A percentile compares a stretch with the other conserved stretches of the same genome.
These are phyloP conservation scores for Sordaria brevicollis DNA, from an alignment of 495 filamentous ascomycete species.

Conservation along the genomic window DNA sequence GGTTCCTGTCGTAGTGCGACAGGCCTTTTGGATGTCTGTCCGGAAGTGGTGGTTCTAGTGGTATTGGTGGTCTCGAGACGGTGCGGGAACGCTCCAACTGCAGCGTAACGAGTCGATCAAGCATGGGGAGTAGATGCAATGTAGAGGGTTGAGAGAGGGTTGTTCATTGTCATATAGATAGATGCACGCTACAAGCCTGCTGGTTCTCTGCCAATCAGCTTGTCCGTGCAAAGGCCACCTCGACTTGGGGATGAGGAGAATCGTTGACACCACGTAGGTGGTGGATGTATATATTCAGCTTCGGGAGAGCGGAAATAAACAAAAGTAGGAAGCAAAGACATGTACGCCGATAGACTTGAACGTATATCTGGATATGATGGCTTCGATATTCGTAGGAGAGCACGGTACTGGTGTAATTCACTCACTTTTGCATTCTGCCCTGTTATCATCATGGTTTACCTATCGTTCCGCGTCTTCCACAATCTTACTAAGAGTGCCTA, in stretches of 20 bases:
- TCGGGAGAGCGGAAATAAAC: neutral
- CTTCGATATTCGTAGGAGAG: no score
- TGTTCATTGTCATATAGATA: neutral
- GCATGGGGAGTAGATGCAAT: neutral
- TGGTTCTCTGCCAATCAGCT: neutral
- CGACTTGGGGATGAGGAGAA: neutral
- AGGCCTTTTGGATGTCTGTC: neutral
- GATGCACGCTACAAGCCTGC: neutral
- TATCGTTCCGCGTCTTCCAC: no score
- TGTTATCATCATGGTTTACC: no score
- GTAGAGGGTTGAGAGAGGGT: neutral
- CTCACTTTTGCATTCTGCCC: no score
- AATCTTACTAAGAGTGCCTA: no score
- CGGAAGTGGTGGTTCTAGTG: neutral
- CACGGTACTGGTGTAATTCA: no score
- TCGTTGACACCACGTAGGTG: neutral
- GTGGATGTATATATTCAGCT: neutral
- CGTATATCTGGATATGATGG: no score
- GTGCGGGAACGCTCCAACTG: neutral
- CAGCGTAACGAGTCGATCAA: neutral
- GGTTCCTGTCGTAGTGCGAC: conserved; percentile 24
- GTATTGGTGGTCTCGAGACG: neutral
- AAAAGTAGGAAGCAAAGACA: neutral
- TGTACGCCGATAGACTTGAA: no score
- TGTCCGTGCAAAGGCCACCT: neutral